Evolutionary conservation across 192 early-diverging fungal species (phyloP), one percentile per base, ranked within the genome.

Genomic region (Pilaira anomala): DNA sequence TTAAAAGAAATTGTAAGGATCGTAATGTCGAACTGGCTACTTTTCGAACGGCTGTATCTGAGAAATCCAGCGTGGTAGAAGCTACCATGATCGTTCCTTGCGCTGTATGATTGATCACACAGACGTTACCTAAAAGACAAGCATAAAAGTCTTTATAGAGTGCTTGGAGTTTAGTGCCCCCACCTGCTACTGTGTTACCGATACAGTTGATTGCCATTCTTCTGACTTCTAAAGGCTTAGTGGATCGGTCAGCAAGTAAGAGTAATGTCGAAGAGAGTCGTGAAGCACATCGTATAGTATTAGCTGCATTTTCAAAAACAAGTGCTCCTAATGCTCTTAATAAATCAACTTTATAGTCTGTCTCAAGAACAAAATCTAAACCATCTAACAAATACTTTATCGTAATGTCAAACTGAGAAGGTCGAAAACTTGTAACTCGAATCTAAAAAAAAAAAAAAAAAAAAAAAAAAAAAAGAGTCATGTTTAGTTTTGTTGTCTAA

Each of bases 171-270:
- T 85, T 81, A 5, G 79, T 28, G 13, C 86, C 87, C 16, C 80
- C 82, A 26, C 79, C 81, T n/a, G 76, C 69, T 44, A 83, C 84
- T 18, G 83, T 26, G 55, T 88, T 89, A 19, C 83, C 85, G n/a
- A 91, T 52, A 62, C 86, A 87, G 55, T 80, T 83, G 59, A 91
- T 69, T 1, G 87, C 83, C 83, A 88, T 87, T 33, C 82, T 63
- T n/a, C 81, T 72, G 19, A 72, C 49, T 55, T 85, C 75, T 8
- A 74, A 49, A 1, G 73, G 65, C 48, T 48, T 66, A 18, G 53
- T 53, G 3, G 68, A 54, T 36, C 33, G 59, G 8, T 62, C 51
- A 1, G 69, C 67, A 4, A 68, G 30, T 3, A 30, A 36, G 6
- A 73, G 22, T 19, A 85, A 53, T 18, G 62, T 69, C 12, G 48